A percentile compares a stretch with the other conserved stretches of the same genome.
Evolutionary conservation across 2,329 filamentous ascomycete genomes (phyloP).

Genomic region (Mollisiaceae sp.): DNA sequence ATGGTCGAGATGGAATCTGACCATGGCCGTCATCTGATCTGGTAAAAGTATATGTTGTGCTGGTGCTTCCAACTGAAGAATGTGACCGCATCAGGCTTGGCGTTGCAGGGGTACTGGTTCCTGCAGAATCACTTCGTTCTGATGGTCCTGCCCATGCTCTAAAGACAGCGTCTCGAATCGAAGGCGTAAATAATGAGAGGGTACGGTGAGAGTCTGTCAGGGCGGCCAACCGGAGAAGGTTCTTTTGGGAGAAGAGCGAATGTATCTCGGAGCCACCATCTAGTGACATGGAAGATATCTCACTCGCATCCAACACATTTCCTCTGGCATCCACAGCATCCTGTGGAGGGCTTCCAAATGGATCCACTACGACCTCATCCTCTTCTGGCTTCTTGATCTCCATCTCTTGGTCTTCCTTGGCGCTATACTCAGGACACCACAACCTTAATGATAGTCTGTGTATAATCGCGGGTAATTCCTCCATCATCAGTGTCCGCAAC

Average conservation of each 20-base stretch:
- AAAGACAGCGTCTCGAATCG: conserved; percentile 89
- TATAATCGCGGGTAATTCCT: conserved; percentile 95
- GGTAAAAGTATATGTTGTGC: conserved; percentile 74
- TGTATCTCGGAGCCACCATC: conserved; percentile 83
- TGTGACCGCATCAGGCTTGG: conserved; percentile 65
- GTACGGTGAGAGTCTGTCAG: conserved; percentile 89
- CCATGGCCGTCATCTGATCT: conserved; percentile 64
- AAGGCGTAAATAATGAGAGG: conserved; percentile 86
- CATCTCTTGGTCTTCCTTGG: conserved; percentile 64
- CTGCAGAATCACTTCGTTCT: conserved; percentile 67
- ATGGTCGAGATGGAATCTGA: conserved; percentile 67
- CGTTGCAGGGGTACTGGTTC: conserved; percentile 44
- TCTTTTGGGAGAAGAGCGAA: conserved; percentile 94
- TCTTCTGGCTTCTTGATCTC: conserved; percentile 55
- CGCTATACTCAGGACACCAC: conserved; percentile 86
- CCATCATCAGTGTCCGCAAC: conserved; percentile 93
- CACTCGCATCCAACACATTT: conserved; percentile 74
- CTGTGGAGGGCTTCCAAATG: conserved; percentile 79
- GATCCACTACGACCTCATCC: conserved; percentile 66
- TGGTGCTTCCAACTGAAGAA: conserved; percentile 61
- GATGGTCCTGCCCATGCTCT: conserved; percentile 85
- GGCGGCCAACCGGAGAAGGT: conserved; percentile 80
- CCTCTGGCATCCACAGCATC: conserved; percentile 84
- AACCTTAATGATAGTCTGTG: conserved; percentile 87
- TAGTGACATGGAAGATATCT: conserved; percentile 77